These are phyloP conservation scores for Tricholoma furcatifolium DNA, from an alignment of 768 basidiomycete genomes.

Conservation along the genomic window DNA sequence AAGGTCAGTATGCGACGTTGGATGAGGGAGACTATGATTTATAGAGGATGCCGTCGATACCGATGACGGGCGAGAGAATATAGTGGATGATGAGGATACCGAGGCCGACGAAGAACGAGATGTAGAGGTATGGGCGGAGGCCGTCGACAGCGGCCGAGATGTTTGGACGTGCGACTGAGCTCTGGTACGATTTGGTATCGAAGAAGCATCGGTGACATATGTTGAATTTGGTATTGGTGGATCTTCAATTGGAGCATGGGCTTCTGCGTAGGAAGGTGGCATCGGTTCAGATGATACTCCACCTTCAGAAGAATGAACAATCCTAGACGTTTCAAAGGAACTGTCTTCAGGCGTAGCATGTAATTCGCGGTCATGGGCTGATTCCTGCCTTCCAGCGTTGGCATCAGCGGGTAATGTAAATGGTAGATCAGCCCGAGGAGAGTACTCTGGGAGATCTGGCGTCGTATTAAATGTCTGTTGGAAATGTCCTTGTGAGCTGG, in stretches of 20 bases:
- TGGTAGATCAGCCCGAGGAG: not conserved
- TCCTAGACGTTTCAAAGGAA: not conserved
- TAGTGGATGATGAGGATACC: not conserved
- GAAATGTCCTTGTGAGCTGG: too few relatives aligned
- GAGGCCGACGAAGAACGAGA: too few relatives aligned
- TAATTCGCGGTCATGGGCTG: not conserved
- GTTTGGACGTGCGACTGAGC: not conserved
- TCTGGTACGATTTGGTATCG: not conserved
- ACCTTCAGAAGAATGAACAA: not conserved
- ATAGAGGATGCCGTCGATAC: not conserved
- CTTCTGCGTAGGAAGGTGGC: slow-evolving; percentile 10
- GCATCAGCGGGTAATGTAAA: not conserved
- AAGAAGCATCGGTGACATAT: not conserved
- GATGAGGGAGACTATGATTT: not conserved
- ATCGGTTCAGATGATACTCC: not conserved
- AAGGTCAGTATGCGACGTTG: not conserved
- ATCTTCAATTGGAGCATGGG: not conserved
- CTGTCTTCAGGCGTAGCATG: too few relatives aligned
- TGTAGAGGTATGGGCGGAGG: too few relatives aligned
- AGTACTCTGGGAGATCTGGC: slow-evolving; percentile 1
- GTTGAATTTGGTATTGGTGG: not conserved
- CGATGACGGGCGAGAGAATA: not conserved
- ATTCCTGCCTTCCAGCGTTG: not conserved
- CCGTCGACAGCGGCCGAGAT: too few relatives aligned
- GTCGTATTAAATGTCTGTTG: not conserved